Evolutionary conservation across 768 basidiomycete species (phyloP), one percentile per base, ranked within the genome.

Genomic region (Pleurotus sapidus): DNA sequence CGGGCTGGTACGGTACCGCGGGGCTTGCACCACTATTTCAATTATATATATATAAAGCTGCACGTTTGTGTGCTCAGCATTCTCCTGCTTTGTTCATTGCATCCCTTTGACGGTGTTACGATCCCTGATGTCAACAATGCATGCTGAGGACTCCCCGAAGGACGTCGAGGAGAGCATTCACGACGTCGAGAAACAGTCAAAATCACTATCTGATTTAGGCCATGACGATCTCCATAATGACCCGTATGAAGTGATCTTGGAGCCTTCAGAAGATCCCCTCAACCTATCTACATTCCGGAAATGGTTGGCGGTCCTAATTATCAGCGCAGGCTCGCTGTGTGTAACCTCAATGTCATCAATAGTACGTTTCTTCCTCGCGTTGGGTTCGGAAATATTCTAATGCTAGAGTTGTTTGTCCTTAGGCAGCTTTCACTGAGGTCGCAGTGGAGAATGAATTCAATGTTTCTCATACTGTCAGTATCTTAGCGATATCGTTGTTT

Each of bases 401-500:
- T 18, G 12, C 3, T 3, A 6, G 25, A 37, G 17, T 11, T 42
- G 18, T 39, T 11, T 42, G 11, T 39, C 5, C 20, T 12, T 40
- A 54, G 51, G 55, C 55, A 12, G 42, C 55, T 8, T 56, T 47
- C 30, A 46, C 55, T 6, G 55, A 56, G 23, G 25, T 24, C 7
- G 55, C 43, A 15, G 46, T 56, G 14, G 55, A 46, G 18, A 9
- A 18, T 15, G 55, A 56, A 47, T 56, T 56, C 43, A 6, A 37
- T 20, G 55, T 56, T 20, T 47, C 55, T 8, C 55, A 46, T 23
- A 47, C 17, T 5, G 45, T 56, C 43, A 12, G 43, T 45, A 46
- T 56, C n/a, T 23, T 56, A n/a, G 78, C 81, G 0, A 74, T 87
- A 12, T 83, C 83, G 40, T 64, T 84, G 0, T 87, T 79, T 59